Conservation (phyloP, 305 asterid genomes). For the Fraxinus nigra region DNA sequence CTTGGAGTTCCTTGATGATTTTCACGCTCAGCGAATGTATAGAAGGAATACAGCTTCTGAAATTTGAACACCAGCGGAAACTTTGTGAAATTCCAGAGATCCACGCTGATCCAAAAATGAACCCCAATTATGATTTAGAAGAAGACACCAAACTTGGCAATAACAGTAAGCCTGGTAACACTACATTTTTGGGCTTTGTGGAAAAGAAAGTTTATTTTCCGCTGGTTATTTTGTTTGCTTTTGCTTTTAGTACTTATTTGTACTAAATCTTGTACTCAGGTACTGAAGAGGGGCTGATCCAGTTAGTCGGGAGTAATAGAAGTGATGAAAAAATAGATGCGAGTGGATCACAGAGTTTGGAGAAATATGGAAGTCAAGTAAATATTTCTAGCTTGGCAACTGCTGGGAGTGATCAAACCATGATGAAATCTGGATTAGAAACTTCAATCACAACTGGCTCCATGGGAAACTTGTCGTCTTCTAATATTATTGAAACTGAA, state of each 20-base stretch:
- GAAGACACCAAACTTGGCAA: conserved; percentile 41
- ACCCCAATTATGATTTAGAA: conserved; percentile 72
- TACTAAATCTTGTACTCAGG: conserved; percentile 40
- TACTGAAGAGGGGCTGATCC: conserved; percentile 39
- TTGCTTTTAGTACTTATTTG: conserved; percentile 20
- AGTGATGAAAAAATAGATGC: conserved; percentile 36
- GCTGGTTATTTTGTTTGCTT: conserved; percentile 13
- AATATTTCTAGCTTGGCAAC: conserved; percentile 23
- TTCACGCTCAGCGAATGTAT: conserved; percentile 75
- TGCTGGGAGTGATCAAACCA: conserved; percentile 37
- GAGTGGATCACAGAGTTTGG: conserved; percentile 34
- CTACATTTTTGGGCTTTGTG: background rate
- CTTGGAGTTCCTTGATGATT: conserved; percentile 59
- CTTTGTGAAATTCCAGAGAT: conserved; percentile 64
- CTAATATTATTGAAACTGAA: conserved; percentile 57
- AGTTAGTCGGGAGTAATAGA: conserved; percentile 25
- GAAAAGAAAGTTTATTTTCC: conserved; percentile 3
- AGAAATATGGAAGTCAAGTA: conserved; percentile 36
- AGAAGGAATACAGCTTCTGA: conserved; percentile 58
- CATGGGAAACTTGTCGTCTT: conserved; percentile 34
- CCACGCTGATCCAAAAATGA: conserved; percentile 82
- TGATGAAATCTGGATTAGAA: conserved; percentile 46
- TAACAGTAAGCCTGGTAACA: conserved; percentile 45
- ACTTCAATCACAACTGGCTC: conserved; percentile 35
- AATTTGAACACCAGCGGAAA: conserved; percentile 72